phyloP scores from a whole-genome alignment of 2,329 filamentous ascomycete genomes.

The Trichoderma hamatum region DNA sequence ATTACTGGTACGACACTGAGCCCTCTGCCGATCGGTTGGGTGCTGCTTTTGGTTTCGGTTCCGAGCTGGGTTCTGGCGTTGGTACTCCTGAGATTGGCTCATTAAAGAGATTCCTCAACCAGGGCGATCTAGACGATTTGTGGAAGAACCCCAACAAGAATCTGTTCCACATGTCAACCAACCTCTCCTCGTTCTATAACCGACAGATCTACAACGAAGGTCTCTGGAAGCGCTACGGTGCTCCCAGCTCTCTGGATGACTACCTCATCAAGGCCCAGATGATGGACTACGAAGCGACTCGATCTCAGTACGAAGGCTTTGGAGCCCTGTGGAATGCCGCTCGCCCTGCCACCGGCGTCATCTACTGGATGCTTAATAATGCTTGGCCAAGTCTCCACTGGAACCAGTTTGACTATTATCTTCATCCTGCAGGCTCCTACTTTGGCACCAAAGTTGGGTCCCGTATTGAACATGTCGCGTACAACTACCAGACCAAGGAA shows the following conservation, averaged over 20 bases:
- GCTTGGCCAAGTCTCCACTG: slow-evolving; percentile 68
- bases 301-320: slow-evolving; percentile 62
- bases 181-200: slow-evolving; percentile 57
- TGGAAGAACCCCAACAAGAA: slow-evolving; percentile 58
- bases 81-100: slow-evolving; percentile 62
- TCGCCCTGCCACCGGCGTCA: slow-evolving; percentile 59
- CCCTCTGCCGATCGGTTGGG: slow-evolving; percentile 48
- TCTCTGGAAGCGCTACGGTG: slow-evolving; percentile 55
- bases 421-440: slow-evolving; percentile 60
- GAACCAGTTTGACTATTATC: slow-evolving; percentile 66
- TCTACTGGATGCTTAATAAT: slow-evolving; percentile 71
- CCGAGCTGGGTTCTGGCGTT: slow-evolving; percentile 63
- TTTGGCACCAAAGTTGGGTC: slow-evolving; percentile 60
- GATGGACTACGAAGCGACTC: slow-evolving; percentile 65
- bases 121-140: slow-evolving; percentile 55
- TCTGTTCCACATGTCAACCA: slow-evolving; percentile 63
- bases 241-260: slow-evolving; percentile 55
- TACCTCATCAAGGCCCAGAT: slow-evolving; percentile 64
- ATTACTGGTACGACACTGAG: slow-evolving; percentile 61
- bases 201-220: slow-evolving; percentile 61
- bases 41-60: slow-evolving; percentile 65
- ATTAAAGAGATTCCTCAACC: slow-evolving; percentile 56
- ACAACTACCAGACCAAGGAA: slow-evolving; percentile 51
- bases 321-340: slow-evolving; percentile 52
- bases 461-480: slow-evolving; percentile 57